Conservation (phyloP, 441 rosid genomes). For the Francoa sonchifolia region DNA sequence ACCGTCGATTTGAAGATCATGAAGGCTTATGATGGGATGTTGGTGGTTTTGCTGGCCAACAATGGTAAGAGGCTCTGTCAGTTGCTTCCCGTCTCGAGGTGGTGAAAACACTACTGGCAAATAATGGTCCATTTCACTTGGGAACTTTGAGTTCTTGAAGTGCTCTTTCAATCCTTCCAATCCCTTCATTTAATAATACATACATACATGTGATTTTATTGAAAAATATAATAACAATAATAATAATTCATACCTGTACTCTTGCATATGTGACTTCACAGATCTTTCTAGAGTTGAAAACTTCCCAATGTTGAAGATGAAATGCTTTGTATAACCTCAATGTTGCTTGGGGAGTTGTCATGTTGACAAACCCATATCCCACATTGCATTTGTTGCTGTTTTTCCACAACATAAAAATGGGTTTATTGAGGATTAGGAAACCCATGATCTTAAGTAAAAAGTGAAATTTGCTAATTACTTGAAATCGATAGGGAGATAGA, state of each 20-base stretch:
- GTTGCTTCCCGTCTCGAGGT: conserved; percentile 64
- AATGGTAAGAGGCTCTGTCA: conserved; percentile 56
- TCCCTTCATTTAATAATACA: conserved; percentile 56
- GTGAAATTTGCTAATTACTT: conserved; percentile 52
- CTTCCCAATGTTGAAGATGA: conserved; percentile 84
- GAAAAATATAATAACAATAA: too few relatives aligned
- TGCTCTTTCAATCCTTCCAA: conserved; percentile 76
- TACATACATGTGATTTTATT: too few relatives aligned
- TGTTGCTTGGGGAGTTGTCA: conserved; percentile 81
- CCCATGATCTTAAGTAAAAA: too few relatives aligned
- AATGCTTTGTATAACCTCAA: conserved; percentile 78
- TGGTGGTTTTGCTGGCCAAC: conserved; percentile 23
- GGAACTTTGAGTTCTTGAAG: conserved; percentile 87
- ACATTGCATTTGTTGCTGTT: conserved; percentile 91
- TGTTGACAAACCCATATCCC: conserved; percentile 96
- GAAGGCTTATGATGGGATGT: too few relatives aligned
- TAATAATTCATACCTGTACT: conserved; percentile 47
- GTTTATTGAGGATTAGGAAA: too few relatives aligned
- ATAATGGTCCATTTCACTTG: conserved; percentile 66
- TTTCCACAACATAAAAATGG: not conserved
- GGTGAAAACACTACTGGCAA: conserved; percentile 80
- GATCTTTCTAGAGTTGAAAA: conserved; percentile 82
- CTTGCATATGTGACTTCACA: conserved; percentile 88
- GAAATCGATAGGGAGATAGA: conserved; percentile 91
- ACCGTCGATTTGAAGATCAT: too few relatives aligned